Percentiles rank a stretch among this genome's conserved stretches.
Conservation (phyloP, 2,329 filamentous ascomycete species). For the Xylaria sp. region DNA sequence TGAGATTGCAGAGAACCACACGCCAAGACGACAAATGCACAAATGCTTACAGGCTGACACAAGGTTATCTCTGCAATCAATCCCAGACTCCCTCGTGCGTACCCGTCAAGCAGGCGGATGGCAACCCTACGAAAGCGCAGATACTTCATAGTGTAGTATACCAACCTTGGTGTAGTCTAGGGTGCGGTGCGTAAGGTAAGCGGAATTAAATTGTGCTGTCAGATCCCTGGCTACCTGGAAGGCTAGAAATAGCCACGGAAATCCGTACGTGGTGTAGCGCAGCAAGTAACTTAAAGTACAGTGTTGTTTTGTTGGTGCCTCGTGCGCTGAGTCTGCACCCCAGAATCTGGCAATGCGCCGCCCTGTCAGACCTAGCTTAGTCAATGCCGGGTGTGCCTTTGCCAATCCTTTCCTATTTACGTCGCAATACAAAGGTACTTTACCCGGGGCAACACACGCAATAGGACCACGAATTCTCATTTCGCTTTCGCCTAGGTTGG, state of each 20-base stretch:
- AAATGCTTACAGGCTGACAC: slow-evolving; percentile 6
- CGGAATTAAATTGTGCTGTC: slow-evolving; percentile 1
- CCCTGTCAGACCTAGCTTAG: slow-evolving; percentile 10
- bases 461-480: no score
- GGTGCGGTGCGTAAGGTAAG: no score
- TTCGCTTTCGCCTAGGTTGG: no score
- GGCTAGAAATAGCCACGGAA: neutral
- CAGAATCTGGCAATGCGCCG: slow-evolving; percentile 16
- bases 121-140: neutral
- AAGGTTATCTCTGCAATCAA: no score
- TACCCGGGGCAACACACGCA: no score
- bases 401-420: neutral
- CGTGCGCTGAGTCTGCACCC: slow-evolving; percentile 13
- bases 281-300: no score
- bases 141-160: no score
- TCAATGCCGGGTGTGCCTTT: neutral
- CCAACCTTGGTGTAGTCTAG: no score
- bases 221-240: neutral
- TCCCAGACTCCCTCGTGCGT: neutral
- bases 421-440: neutral
- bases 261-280: no score
- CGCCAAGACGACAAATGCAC: slow-evolving; percentile 11
- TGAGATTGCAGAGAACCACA: neutral
- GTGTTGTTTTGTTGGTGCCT: no score
- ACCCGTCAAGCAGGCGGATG: neutral